Percentiles rank a stretch among this genome's conserved stretches.
phyloP scores from a whole-genome alignment of 352 stramenopile species.

The Blastocystis sp. region DNA sequence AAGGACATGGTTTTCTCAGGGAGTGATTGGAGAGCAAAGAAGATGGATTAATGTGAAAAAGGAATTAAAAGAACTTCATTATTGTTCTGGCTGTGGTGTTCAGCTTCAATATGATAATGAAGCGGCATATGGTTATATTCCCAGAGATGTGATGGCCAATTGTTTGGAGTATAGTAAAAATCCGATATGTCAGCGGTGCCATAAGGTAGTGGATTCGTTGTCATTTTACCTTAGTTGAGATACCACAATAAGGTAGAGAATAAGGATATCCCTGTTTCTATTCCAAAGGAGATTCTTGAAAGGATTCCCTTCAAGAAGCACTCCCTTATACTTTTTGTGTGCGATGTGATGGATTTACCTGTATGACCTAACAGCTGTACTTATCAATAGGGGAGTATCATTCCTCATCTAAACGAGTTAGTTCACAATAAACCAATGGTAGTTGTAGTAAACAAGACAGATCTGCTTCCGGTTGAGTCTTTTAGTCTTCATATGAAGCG shows the following conservation, averaged over 20 bases:
- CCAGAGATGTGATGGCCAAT: not conserved
- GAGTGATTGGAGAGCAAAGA: not conserved
- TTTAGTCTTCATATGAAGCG: not conserved
- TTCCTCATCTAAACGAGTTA: slow-evolving; percentile 41
- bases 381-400: slow-evolving; percentile 15
- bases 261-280: not conserved
- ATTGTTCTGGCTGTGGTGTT: not conserved
- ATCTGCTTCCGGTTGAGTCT: not conserved
- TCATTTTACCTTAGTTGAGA: not conserved
- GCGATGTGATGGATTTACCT: slow-evolving; percentile 26
- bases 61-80: slow-evolving; percentile 6
- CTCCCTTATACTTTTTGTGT: slow-evolving; percentile 27
- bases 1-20: not conserved
- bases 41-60: not conserved
- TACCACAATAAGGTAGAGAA: not conserved
- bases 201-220: not conserved
- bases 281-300: slow-evolving; percentile 22
- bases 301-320: slow-evolving; percentile 39
- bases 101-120: not conserved
- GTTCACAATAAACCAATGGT: slow-evolving; percentile 42
- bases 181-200: slow-evolving; percentile 10
- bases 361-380: not conserved
- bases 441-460: slow-evolving; percentile 21
- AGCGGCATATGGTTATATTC: not conserved
- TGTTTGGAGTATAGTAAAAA: not conserved